Evolutionary conservation across 371 early-diverging fungal species (phyloP).

Genomic region (Rhizomucor pusillus): DNA sequence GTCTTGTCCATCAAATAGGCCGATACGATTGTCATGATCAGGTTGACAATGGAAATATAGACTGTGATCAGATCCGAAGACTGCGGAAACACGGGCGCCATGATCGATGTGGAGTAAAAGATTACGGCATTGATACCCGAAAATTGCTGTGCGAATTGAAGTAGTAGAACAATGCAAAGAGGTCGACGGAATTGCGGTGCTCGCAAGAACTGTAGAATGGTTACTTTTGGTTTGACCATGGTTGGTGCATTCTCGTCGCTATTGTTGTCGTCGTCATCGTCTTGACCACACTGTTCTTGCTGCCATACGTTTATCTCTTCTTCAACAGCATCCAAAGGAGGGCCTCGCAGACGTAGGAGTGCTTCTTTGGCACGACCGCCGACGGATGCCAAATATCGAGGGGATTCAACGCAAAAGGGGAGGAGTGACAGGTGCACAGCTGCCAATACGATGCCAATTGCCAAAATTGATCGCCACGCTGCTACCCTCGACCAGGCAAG

Average conservation of each 20-base stretch:
- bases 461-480: slow-evolving; percentile 67
- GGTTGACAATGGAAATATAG: slow-evolving; percentile 74
- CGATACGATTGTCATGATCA: slow-evolving; percentile 70
- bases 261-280: slow-evolving; percentile 8
- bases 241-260: slow-evolving; percentile 1
- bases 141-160: slow-evolving; percentile 81
- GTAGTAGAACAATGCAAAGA: slow-evolving; percentile 66
- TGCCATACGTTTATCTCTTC: slow-evolving; percentile 67
- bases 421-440: slow-evolving; percentile 62
- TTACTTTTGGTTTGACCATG: slow-evolving; percentile 17
- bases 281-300: slow-evolving; percentile 31
- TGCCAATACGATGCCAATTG: slow-evolving; percentile 56
- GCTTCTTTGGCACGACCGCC: slow-evolving; percentile 56
- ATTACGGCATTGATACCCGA: slow-evolving; percentile 95
- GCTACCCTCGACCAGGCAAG: slow-evolving; percentile 56
- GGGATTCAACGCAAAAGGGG: slow-evolving; percentile 79
- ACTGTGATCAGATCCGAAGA: slow-evolving; percentile 67
- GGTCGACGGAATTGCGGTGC: slow-evolving; percentile 56
- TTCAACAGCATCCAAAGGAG: slow-evolving; percentile 48
- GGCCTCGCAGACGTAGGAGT: slow-evolving; percentile 57
- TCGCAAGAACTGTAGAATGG: slow-evolving; percentile 40
- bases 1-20: slow-evolving; percentile 76
- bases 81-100: slow-evolving; percentile 63
- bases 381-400: slow-evolving; percentile 60
- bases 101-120: slow-evolving; percentile 81